phyloP scores from a whole-genome alignment of 2,329 filamentous ascomycete genomes.

The Penicillium expansum region DNA sequence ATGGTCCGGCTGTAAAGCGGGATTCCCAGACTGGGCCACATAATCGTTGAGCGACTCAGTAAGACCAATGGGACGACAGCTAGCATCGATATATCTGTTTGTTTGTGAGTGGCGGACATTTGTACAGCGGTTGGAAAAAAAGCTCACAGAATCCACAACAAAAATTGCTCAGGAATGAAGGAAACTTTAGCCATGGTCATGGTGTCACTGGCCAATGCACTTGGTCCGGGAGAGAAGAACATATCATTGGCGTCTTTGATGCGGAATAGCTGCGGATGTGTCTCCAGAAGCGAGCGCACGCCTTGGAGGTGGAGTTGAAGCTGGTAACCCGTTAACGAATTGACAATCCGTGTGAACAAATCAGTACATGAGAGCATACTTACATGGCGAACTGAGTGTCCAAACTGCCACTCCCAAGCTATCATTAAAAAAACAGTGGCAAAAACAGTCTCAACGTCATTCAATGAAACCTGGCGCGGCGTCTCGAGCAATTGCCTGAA shows the following conservation, averaged over 20 bases:
- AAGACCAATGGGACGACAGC: slow-evolving; percentile 29
- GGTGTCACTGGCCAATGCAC: slow-evolving; percentile 9
- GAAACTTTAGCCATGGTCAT: slow-evolving; percentile 24
- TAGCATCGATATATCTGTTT: slow-evolving; percentile 31
- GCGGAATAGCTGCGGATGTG: slow-evolving; percentile 34
- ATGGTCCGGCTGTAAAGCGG: slow-evolving; percentile 33
- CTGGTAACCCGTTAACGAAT: neutral
- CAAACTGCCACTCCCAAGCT: slow-evolving; percentile 38
- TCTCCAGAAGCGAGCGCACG: slow-evolving; percentile 36
- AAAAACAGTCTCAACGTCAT: slow-evolving; percentile 36
- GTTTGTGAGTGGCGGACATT: slow-evolving; percentile 1
- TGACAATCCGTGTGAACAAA: neutral
- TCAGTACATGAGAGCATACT: neutral
- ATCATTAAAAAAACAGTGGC: slow-evolving; percentile 40
- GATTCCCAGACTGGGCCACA: slow-evolving; percentile 31
- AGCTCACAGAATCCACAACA: slow-evolving; percentile 37
- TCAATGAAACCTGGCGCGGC: slow-evolving; percentile 26
- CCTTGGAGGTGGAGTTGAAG: slow-evolving; percentile 39
- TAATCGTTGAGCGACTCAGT: slow-evolving; percentile 35
- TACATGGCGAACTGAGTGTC: slow-evolving; percentile 31
- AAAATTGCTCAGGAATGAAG: slow-evolving; percentile 37
- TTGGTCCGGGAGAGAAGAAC: slow-evolving; percentile 23
- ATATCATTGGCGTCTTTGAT: slow-evolving; percentile 31
- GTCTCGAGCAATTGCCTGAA: slow-evolving; percentile 36
- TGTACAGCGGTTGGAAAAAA: neutral